phyloP scores from a whole-genome alignment of 768 basidiomycete genomes.

The Lactarius evosmus region DNA sequence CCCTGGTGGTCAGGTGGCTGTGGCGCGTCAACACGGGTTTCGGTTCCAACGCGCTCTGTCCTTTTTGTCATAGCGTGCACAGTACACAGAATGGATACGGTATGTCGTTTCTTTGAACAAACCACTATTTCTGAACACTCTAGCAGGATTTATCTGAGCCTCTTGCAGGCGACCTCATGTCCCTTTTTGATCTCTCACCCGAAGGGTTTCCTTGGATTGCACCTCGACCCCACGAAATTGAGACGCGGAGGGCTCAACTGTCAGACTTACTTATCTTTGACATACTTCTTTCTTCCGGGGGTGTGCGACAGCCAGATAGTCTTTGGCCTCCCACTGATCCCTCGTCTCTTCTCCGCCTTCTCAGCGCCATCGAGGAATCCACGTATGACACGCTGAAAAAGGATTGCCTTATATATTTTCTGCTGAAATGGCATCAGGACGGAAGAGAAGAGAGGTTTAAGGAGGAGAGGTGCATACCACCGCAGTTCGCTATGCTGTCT shows the following conservation, averaged over 20 bases:
- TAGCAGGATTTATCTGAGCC: slow-evolving; percentile 16
- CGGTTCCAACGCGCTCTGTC: not conserved
- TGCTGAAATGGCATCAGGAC: slow-evolving; percentile 77
- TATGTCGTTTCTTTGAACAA: not conserved
- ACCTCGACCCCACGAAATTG: slow-evolving; percentile 53
- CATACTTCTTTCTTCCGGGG: slow-evolving; percentile 62
- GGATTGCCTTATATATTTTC: slow-evolving; percentile 75
- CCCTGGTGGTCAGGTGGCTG: not conserved
- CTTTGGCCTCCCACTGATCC: slow-evolving; percentile 68
- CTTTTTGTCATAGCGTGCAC: not conserved
- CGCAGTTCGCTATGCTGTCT: slow-evolving; percentile 71
- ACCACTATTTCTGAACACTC: not conserved
- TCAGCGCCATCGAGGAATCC: slow-evolving; percentile 58
- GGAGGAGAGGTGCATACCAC: slow-evolving; percentile 60
- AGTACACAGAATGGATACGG: slow-evolving; percentile 8
- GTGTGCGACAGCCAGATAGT: slow-evolving; percentile 53
- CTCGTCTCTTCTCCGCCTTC: slow-evolving; percentile 50
- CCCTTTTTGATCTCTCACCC: slow-evolving; percentile 50
- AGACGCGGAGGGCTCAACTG: slow-evolving; percentile 57
- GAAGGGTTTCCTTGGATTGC: slow-evolving; percentile 58
- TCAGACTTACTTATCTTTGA: slow-evolving; percentile 70
- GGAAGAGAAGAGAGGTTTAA: slow-evolving; percentile 51
- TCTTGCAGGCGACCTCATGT: slow-evolving; percentile 19
- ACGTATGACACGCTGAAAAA: slow-evolving; percentile 74
- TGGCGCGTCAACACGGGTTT: not conserved